Evolutionary conservation across 2,329 filamentous ascomycete species (phyloP).

Genomic region (Dothistroma septosporum): DNA sequence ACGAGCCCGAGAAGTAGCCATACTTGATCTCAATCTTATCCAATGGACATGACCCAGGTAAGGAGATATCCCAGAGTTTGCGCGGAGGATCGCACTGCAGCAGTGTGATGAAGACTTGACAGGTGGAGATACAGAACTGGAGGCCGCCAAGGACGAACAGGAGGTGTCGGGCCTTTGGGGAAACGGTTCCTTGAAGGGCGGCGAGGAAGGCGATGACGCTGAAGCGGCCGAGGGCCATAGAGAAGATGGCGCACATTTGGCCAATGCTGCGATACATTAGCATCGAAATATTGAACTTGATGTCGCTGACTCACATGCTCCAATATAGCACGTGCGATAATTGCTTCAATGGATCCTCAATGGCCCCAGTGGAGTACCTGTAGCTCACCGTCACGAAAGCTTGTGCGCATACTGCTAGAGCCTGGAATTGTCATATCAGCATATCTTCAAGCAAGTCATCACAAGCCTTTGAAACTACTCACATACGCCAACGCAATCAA

Average conservation of each 20-base stretch:
- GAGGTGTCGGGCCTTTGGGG: conserved; percentile 4
- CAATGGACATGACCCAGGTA: conserved; percentile 5
- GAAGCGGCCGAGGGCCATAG: conserved; percentile 11
- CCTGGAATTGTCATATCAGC: neutral
- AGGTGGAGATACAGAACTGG: conserved; percentile 3
- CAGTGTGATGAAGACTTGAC: conserved; percentile 9
- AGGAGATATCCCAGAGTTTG: conserved; percentile 10
- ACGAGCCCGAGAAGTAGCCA: conserved; percentile 10
- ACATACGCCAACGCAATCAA: conserved; percentile 12
- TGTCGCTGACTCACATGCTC: neutral
- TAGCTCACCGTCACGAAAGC: conserved; percentile 1
- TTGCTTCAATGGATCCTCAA: neutral
- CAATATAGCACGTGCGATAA: neutral
- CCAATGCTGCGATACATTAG: neutral
- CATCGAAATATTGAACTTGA: neutral
- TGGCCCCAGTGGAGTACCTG: neutral
- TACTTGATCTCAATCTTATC: conserved; percentile 3
- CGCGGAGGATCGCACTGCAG: conserved; percentile 10
- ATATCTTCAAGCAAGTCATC: neutral
- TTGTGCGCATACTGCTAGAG: neutral
- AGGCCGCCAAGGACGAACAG: conserved; percentile 10
- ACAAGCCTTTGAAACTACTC: neutral
- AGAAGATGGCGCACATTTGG: conserved; percentile 3
- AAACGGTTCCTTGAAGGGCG: conserved; percentile 9
- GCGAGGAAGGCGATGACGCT: conserved; percentile 13